Percentiles rank a stretch among this genome's conserved stretches.
Conservation (phyloP, 1,139 yeast species). For the Geotrichum europaeum region DNA sequence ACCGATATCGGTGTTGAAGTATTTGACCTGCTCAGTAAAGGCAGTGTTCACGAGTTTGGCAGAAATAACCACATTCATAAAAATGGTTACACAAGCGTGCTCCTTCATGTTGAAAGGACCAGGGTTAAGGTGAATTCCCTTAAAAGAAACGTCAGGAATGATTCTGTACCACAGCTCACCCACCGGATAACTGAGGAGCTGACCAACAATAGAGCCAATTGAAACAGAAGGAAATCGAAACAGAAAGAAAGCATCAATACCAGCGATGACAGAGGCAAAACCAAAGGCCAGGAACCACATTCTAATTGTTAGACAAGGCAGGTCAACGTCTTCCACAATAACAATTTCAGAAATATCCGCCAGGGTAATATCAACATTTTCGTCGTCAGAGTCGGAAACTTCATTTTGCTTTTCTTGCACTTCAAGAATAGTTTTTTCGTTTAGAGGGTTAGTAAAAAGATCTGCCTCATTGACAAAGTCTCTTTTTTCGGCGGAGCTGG, state of each 20-base stretch:
- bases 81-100: slow-evolving; percentile 48
- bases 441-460: background rate
- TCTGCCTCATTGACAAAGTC: background rate
- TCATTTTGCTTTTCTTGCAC: background rate
- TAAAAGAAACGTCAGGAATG: slow-evolving; percentile 34
- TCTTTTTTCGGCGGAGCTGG: background rate
- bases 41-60: slow-evolving; percentile 43
- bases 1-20: slow-evolving; percentile 40
- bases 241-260: slow-evolving; percentile 46
- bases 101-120: slow-evolving; percentile 51
- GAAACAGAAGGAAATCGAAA: slow-evolving; percentile 44
- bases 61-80: slow-evolving; percentile 44
- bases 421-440: background rate
- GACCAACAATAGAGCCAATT: slow-evolving; percentile 45
- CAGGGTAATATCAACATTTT: slow-evolving; percentile 3
- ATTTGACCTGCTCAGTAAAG: slow-evolving; percentile 25
- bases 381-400: background rate
- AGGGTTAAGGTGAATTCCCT: slow-evolving; percentile 36
- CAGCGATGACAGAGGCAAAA: slow-evolving; percentile 39
- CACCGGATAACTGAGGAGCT: slow-evolving; percentile 47
- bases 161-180: slow-evolving; percentile 41
- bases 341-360: slow-evolving; percentile 9
- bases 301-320: slow-evolving; percentile 24
- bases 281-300: slow-evolving; percentile 36
- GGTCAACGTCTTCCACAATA: background rate